Percentiles rank a stretch among this genome's conserved stretches.
phyloP scores from a whole-genome alignment of 2,329 filamentous ascomycete genomes.

The Colletotrichum salicis region DNA sequence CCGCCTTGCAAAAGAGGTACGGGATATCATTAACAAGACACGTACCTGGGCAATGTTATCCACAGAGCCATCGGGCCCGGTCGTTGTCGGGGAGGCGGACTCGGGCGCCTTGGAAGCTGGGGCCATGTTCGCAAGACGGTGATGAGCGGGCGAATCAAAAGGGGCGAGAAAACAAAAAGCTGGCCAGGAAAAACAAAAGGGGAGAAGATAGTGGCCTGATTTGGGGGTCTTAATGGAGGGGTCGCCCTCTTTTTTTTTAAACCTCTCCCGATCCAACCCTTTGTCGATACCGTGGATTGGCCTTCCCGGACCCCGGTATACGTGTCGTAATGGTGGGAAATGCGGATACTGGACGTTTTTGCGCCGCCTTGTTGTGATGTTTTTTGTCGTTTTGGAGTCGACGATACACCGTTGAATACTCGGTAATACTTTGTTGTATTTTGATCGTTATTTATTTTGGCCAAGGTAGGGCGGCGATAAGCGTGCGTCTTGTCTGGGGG shows the following conservation, averaged over 20 bases:
- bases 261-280: not conserved
- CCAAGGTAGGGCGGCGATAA: conserved; percentile 2
- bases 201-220: conserved; percentile 33
- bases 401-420: not conserved
- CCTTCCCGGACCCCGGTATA: not conserved
- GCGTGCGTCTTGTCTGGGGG: not conserved
- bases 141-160: conserved; percentile 26
- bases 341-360: conserved; percentile 18
- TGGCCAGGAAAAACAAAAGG: conserved; percentile 8
- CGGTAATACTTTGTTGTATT: not conserved
- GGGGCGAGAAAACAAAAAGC: conserved; percentile 1
- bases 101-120: conserved; percentile 31
- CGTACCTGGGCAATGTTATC: conserved; percentile 36
- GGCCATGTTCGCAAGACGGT: conserved; percentile 32
- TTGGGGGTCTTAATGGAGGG: conserved; percentile 27
- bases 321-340: conserved; percentile 24
- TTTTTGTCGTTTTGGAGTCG: conserved; percentile 6
- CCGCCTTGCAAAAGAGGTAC: conserved; percentile 4
- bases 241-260: conserved; percentile 34
- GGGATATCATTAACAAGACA: not conserved
- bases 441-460: not conserved
- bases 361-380: conserved; percentile 10
- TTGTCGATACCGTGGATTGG: too few relatives aligned
- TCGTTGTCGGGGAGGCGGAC: conserved; percentile 34
- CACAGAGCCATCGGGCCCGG: conserved; percentile 29